A percentile compares a stretch with the other conserved stretches of the same genome.
These are phyloP conservation scores for Astrephomene gubernaculifera DNA, from an alignment of 139 green algal species.

Conservation along the genomic window DNA sequence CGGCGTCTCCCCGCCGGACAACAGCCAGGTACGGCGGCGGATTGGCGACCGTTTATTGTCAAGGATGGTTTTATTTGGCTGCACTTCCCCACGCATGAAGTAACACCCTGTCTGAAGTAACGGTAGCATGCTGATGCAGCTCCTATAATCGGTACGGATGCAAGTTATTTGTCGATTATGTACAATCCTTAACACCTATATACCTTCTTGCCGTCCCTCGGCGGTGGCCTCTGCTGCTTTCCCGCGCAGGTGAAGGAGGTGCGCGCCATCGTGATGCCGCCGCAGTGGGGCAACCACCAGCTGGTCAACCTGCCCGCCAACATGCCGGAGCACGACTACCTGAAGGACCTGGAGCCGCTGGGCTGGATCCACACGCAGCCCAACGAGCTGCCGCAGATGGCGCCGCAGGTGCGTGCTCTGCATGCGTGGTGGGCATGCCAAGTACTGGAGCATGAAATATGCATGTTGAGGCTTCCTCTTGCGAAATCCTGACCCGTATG, in stretches of 20 bases:
- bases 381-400: constrained; percentile 94
- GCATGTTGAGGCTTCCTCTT: no score
- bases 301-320: constrained; percentile 88
- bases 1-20: constrained; percentile 95
- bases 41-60: not conserved
- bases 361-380: constrained; percentile 99
- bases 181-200: no score
- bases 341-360: constrained; percentile 97
- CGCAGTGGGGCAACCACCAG: constrained; percentile 98
- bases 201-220: no score
- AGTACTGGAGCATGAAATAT: no score
- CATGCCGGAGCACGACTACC: constrained; percentile 96
- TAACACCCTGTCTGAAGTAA: no score
- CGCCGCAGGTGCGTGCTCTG: constrained; percentile 72
- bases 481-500: no score
- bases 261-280: constrained; percentile 94
- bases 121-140: no score
- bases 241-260: constrained; percentile 95
- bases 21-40: constrained; percentile 77
- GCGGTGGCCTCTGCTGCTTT: not conserved
- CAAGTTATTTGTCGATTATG: no score
- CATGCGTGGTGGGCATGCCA: no score
- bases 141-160: no score
- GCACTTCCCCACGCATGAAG: no score
- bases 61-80: no score